These are phyloP conservation scores for Chytriomyces confervae DNA, from an alignment of 192 early-diverging fungal species.

Conservation along the genomic window DNA sequence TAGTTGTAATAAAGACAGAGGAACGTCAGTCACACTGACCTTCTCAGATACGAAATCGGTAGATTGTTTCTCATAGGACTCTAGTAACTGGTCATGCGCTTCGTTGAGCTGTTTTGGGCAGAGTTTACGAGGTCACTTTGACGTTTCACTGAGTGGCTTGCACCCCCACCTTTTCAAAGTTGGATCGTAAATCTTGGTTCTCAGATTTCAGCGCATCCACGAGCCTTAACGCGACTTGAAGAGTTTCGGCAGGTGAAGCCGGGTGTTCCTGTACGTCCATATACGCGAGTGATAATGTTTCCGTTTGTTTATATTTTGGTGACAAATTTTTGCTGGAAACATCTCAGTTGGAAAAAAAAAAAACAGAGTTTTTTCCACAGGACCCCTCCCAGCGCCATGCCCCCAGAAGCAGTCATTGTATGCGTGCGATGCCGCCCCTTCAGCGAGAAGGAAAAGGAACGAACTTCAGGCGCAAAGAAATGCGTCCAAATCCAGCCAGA, in stretches of 20 bases:
- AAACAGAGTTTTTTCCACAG: neutral
- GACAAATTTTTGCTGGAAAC: too few relatives aligned
- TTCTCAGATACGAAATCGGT: conserved; percentile 21
- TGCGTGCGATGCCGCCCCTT: conserved; percentile 66
- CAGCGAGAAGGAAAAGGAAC: conserved; percentile 57
- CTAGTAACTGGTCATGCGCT: conserved; percentile 12
- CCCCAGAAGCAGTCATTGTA: conserved; percentile 53
- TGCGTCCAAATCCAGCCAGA: conserved; percentile 47
- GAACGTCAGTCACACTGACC: neutral
- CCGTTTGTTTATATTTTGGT: too few relatives aligned
- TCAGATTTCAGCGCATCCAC: conserved; percentile 40
- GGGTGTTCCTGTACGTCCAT: conserved; percentile 5
- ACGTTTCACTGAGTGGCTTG: neutral
- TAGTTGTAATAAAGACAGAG: neutral
- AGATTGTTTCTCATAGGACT: conserved; percentile 30
- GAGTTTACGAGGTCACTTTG: neutral
- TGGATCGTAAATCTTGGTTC: conserved; percentile 26
- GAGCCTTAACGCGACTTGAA: conserved; percentile 36
- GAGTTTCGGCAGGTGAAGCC: conserved; percentile 23
- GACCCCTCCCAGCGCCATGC: neutral
- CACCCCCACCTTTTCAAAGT: conserved; percentile 37
- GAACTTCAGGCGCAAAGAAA: conserved; percentile 55
- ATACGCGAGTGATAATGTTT: too few relatives aligned
- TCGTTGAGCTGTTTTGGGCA: conserved; percentile 25
- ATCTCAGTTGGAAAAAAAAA: too few relatives aligned